Percentiles rank a stretch among this genome's conserved stretches.
Conservation (phyloP, 1,284 basidiomycete genomes). For the Moesziomyces sp. region DNA sequence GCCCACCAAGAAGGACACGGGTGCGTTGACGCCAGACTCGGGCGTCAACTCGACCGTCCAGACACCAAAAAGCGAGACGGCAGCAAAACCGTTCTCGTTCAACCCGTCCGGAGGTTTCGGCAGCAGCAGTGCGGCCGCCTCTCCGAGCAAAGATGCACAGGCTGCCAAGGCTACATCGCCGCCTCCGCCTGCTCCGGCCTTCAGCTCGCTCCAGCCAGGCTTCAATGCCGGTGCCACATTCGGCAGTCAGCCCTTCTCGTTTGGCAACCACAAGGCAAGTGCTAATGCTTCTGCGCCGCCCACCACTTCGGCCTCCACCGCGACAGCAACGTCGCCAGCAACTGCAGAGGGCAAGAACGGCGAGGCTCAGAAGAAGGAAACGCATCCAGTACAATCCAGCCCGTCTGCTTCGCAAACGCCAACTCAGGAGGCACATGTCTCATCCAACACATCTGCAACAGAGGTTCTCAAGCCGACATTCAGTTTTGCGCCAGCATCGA, state of each 20-base stretch:
- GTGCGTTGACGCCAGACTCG: conserved; percentile 2
- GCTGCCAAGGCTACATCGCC: conserved; percentile 23
- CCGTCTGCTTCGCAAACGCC: background rate
- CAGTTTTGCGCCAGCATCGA: conserved; percentile 16
- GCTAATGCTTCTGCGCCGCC: conserved; percentile 3
- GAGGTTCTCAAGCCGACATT: conserved; percentile 11
- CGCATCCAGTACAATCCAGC: background rate
- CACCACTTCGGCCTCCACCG: background rate
- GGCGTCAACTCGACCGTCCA: conserved; percentile 15
- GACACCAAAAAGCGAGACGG: conserved; percentile 21
- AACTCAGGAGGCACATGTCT: background rate
- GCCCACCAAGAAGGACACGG: conserved; percentile 3
- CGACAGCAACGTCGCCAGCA: background rate
- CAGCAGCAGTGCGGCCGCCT: background rate
- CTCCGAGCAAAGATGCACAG: conserved; percentile 3
- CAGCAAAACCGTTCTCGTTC: conserved; percentile 26
- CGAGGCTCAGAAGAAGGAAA: background rate
- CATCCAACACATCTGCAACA: background rate
- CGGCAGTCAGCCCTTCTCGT: conserved; percentile 37
- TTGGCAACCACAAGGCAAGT: conserved; percentile 20
- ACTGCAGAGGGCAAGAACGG: background rate
- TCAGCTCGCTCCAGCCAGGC: conserved; percentile 34
- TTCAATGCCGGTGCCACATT: conserved; percentile 28
- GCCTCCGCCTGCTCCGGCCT: conserved; percentile 18
- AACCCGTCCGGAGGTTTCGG: conserved; percentile 5